Percentiles rank a stretch among this genome's conserved stretches.
Conservation (phyloP, 331 rosid genomes). For the Rhamnella rubrinervis region DNA sequence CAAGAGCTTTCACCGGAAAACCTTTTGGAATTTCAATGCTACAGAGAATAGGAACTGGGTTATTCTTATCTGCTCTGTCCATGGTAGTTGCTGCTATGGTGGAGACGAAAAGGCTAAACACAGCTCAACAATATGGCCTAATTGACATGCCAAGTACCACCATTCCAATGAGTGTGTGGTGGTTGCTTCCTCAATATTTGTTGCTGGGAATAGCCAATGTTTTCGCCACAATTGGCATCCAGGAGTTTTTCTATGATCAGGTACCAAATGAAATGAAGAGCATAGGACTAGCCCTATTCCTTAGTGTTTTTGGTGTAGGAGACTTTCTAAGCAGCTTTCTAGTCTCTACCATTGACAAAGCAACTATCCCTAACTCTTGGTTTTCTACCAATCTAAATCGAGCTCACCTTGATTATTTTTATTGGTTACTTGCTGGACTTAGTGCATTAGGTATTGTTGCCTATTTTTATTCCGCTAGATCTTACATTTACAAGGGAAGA, state of each 20-base stretch:
- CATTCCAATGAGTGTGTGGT: slow-evolving; percentile 46
- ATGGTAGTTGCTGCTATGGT: slow-evolving; percentile 39
- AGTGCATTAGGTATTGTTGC: slow-evolving; percentile 23
- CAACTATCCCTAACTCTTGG: slow-evolving; percentile 25
- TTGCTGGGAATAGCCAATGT: slow-evolving; percentile 27
- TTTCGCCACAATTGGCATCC: slow-evolving; percentile 45
- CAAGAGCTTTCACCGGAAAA: slow-evolving; percentile 30
- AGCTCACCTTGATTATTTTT: slow-evolving; percentile 50
- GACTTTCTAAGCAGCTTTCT: slow-evolving; percentile 45
- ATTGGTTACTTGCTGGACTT: slow-evolving; percentile 37
- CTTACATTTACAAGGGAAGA: slow-evolving; percentile 25
- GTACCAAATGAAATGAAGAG: slow-evolving; percentile 41
- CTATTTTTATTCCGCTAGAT: slow-evolving; percentile 29
- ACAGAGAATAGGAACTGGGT: slow-evolving; percentile 44
- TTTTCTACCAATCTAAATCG: slow-evolving; percentile 37
- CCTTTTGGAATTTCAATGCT: slow-evolving; percentile 41
- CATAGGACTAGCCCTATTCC: slow-evolving; percentile 40
- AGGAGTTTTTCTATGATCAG: slow-evolving; percentile 45
- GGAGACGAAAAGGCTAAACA: slow-evolving; percentile 37
- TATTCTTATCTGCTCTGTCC: slow-evolving; percentile 24
- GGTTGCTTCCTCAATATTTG: slow-evolving; percentile 48
- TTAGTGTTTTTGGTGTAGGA: slow-evolving; percentile 45
- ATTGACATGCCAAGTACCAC: slow-evolving; percentile 32
- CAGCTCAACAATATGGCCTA: slow-evolving; percentile 30
- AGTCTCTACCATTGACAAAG: slow-evolving; percentile 25